These are phyloP conservation scores for Suillus ampliporus DNA, from an alignment of 768 basidiomycete genomes.

Conservation along the genomic window DNA sequence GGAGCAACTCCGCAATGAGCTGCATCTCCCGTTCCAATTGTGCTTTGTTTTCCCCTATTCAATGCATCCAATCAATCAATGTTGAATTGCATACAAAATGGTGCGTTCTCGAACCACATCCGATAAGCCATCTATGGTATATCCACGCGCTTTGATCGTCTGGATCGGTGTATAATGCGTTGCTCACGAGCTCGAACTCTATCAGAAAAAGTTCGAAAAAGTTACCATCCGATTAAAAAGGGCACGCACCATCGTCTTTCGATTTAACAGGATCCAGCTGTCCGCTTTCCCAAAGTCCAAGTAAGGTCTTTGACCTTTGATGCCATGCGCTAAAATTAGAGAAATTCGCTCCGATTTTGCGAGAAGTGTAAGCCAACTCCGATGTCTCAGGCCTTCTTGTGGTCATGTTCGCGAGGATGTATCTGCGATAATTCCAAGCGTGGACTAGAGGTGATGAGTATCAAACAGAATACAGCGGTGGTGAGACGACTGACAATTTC, in stretches of 20 bases:
- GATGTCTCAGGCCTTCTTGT: conserved; percentile 55
- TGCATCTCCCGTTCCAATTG: conserved; percentile 76
- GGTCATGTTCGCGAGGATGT: conserved; percentile 77
- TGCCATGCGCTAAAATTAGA: conserved; percentile 99
- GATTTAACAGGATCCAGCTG: conserved; percentile 56
- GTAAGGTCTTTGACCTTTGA: conserved; percentile 85
- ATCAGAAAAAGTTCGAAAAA: background rate
- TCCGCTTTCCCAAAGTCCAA: conserved; percentile 66
- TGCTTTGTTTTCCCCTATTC: conserved; percentile 59
- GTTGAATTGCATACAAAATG: background rate
- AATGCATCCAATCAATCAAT: background rate
- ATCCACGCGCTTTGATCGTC: conserved; percentile 98
- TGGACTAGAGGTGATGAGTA: conserved; percentile 62
- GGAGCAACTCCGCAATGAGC: conserved; percentile 81
- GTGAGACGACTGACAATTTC: conserved; percentile 76
- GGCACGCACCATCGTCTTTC: conserved; percentile 68
- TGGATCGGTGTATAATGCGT: conserved; percentile 97
- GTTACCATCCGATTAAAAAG: background rate
- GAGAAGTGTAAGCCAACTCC: conserved; percentile 87
- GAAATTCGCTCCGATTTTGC: conserved; percentile 92
- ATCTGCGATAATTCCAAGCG: conserved; percentile 94
- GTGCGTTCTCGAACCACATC: conserved; percentile 57
- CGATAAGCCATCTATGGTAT: conserved; percentile 97
- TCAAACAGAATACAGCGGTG: conserved; percentile 14
- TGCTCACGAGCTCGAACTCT: conserved; percentile 94